Evolutionary conservation across 805 yeast genomes (phyloP), one percentile per base, ranked within the genome.

Genomic region (Saccharomycopsis sp.): DNA sequence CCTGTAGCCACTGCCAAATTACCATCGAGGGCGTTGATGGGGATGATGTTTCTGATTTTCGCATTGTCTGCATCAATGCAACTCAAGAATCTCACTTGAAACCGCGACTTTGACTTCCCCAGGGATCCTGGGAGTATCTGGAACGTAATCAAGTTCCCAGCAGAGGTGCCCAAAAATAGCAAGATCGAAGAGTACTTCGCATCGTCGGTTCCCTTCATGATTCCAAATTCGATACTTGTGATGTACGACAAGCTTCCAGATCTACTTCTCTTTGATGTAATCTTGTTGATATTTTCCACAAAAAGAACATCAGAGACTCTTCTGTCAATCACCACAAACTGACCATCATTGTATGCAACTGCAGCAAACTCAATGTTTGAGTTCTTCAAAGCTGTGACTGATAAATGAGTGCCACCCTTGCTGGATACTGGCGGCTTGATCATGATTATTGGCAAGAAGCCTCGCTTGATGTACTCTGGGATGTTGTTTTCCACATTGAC

Each of bases 311-410:
- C 86, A 0, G 3, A 77, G 64, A 83, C 83, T 44, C 96, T 68
- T 41, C 83, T 66, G 60, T 89, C 96, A 44, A 88, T 62, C 0
- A 89, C 76, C 2, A 80, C 60, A 13, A 89, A 47, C 26, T 75
- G 68, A n/a, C 97, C 96, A 10, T 77, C 69, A 34, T 69, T 70
- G 56, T 81, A 86, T 1, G 83, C 94, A 31, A 84, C 64, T 0
- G 82, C 92, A 6, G 41, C 22, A 62, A 92, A 88, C 0, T 96
- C 96, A 36, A 86, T 67, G 48, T 80, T 71, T 46, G 88, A 78
- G 57, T 82, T 72, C 41, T 71, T 67, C 36, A 88, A 46, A 1
- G 83, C 71, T 0, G 88, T 65, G 7, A 83, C 77, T 3, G 55
- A 55, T 0, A 77, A 75, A 38, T 58, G 54, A 27, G 60, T 60